Conservation (phyloP, 1,284 basidiomycete genomes). For the Testicularia cyperi region DNA sequence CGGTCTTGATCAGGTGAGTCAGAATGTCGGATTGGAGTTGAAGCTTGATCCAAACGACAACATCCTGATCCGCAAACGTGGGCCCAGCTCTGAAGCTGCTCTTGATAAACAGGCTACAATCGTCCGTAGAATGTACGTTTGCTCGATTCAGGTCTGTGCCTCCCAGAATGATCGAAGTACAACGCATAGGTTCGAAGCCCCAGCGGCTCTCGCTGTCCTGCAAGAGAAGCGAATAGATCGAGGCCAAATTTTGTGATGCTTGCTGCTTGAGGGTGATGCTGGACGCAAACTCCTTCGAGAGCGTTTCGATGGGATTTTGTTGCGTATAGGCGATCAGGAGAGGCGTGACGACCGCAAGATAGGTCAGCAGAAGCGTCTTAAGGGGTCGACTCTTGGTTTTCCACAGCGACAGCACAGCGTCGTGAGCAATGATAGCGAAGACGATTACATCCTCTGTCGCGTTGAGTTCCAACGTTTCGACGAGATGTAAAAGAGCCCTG, state of each 20-base stretch:
- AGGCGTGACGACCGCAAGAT: conserved; percentile 27
- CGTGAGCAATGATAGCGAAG: conserved; percentile 14
- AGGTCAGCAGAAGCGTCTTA: conserved; percentile 43
- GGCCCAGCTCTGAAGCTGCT: not conserved
- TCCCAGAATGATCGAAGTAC: too few relatives aligned
- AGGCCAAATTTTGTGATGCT: not conserved
- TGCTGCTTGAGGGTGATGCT: not conserved
- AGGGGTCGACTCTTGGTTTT: conserved; percentile 31
- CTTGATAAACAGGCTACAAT: too few relatives aligned
- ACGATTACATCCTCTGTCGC: conserved; percentile 10
- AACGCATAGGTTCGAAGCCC: conserved; percentile 1
- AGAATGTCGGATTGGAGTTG: conserved; percentile 74
- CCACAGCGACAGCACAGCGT: conserved; percentile 18
- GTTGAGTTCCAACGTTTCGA: conserved; percentile 43
- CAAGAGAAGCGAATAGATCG: not conserved
- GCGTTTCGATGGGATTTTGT: conserved; percentile 9
- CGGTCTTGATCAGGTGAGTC: not conserved
- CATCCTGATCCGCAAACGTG: conserved; percentile 63
- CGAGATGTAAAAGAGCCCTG: conserved; percentile 29
- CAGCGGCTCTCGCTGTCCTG: conserved; percentile 5
- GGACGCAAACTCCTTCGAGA: not conserved
- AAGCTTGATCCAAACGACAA: conserved; percentile 76
- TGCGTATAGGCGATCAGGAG: conserved; percentile 9
- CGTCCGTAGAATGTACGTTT: too few relatives aligned
- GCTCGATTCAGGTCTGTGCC: too few relatives aligned